Conservation (phyloP, 306 rosid species). For the Comarum palustre region DNA sequence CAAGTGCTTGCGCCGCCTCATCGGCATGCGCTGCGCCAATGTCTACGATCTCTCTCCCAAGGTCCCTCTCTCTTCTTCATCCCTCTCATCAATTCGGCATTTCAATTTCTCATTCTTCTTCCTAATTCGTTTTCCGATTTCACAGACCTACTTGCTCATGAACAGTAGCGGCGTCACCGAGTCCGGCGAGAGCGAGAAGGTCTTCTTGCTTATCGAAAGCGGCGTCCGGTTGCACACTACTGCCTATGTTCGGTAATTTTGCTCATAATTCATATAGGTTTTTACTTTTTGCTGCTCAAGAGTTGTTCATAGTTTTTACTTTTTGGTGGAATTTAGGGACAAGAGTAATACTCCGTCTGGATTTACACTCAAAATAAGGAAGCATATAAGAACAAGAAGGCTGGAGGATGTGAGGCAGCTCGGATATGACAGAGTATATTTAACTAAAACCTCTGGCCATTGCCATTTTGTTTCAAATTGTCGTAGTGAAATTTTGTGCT, state of each 20-base stretch:
- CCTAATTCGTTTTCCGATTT: conserved; percentile 6
- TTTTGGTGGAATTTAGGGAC: conserved; percentile 39
- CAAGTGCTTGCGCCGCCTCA: conserved; percentile 68
- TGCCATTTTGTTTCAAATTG: not conserved
- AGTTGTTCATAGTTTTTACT: not conserved
- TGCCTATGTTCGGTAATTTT: conserved; percentile 65
- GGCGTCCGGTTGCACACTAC: conserved; percentile 92
- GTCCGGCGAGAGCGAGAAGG: conserved; percentile 97
- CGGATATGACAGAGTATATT: conserved; percentile 93
- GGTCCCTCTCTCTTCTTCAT: conserved; percentile 32
- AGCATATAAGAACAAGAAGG: conserved; percentile 86
- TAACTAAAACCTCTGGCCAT: not conserved
- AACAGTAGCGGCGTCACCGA: conserved; percentile 90
- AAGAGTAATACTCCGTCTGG: conserved; percentile 98
- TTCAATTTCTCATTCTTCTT: not conserved
- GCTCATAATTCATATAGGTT: not conserved
- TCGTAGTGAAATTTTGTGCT: not conserved
- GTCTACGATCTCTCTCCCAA: conserved; percentile 94
- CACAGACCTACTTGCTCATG: conserved; percentile 85
- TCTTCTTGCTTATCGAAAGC: conserved; percentile 81
- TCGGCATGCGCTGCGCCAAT: conserved; percentile 98
- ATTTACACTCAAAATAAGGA: conserved; percentile 89
- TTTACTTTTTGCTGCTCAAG: not conserved
- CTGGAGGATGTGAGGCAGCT: conserved; percentile 98
- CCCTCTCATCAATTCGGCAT: not conserved